Evolutionary conservation across 164 flowering plant genomes (phyloP), one percentile per base, ranked within the genome.

Genomic region (Aristolochia contorta): DNA sequence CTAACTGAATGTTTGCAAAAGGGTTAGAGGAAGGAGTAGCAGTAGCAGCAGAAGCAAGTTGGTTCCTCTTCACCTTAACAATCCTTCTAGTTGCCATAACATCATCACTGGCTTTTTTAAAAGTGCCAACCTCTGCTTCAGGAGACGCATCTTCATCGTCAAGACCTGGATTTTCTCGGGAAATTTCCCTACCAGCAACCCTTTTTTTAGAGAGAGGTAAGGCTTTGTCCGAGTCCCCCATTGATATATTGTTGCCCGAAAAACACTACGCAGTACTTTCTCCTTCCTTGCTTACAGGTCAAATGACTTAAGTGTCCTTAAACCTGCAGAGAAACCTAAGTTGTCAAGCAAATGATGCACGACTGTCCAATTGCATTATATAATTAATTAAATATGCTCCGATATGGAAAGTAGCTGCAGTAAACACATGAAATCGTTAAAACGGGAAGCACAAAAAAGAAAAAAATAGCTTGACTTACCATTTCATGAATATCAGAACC

Each of bases 21-120:
- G 97, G 96, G 71, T 91, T 91, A 56, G 84, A 71, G 61, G 91
- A 56, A n/a, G 90, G 54, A 27, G 43, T 37, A 3, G 45, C 19
- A 22, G 61, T 72, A 32, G 81, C 63, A 46, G 65, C 15, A 16
- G 87, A 57, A 12, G 89, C 50, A 13, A 82, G 58, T 56, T 63
- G 80, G 2, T 65, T 64, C 25, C 96, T 85, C 49, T 90, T 89
- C 64, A 87, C 91, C 78, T 84, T 93, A 64, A 93, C 94, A 43
- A 93, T 90, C 77, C 84, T 86, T 77, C 99, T 78, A 19, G 71
- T 59, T 23, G 99, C 97, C 71, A 93, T 62, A 37, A 93, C 96
- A 60, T 93, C 97, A 33, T 90, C 87, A 67, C 85, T 88, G 32
- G 96, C 99, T 77, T 57, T 84, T 76, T 90, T 74, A 74, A 93